Evolutionary conservation across 148 eudicot species (phyloP).

Genomic region (Gaultheria prostrata): DNA sequence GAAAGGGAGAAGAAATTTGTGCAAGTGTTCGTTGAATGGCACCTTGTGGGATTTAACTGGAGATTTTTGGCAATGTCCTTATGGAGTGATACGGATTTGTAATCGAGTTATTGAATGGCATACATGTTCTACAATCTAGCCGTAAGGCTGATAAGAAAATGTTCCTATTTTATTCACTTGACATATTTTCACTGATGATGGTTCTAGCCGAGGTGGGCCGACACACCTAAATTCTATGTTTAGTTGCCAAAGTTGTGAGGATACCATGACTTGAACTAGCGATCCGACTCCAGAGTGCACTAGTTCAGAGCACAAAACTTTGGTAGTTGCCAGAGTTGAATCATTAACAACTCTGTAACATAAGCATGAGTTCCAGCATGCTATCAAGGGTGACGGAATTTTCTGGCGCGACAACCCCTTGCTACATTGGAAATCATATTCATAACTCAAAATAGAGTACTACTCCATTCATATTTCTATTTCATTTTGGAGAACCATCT

Average conservation of each 20-base stretch:
- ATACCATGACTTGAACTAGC: too few relatives aligned
- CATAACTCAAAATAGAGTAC: neutral
- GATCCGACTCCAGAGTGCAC: too few relatives aligned
- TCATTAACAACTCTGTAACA: too few relatives aligned
- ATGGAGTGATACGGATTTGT: neutral
- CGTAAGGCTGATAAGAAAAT: neutral
- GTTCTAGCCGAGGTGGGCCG: neutral
- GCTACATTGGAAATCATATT: neutral
- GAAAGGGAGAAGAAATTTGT: neutral
- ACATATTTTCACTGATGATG: neutral
- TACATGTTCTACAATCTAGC: too few relatives aligned
- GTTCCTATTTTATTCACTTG: neutral
- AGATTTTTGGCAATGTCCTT: neutral
- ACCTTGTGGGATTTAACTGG: neutral
- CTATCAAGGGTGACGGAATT: neutral
- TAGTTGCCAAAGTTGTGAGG: too few relatives aligned
- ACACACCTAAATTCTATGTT: neutral
- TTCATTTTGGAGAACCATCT: neutral
- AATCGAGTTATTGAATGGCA: neutral
- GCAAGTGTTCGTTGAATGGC: neutral
- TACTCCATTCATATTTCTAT: neutral
- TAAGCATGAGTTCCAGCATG: too few relatives aligned
- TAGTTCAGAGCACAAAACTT: too few relatives aligned
- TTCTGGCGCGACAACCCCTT: neutral
- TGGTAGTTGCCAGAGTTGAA: too few relatives aligned